phyloP scores from a whole-genome alignment of 768 basidiomycete genomes.

The Tricholoma saponaceum region DNA sequence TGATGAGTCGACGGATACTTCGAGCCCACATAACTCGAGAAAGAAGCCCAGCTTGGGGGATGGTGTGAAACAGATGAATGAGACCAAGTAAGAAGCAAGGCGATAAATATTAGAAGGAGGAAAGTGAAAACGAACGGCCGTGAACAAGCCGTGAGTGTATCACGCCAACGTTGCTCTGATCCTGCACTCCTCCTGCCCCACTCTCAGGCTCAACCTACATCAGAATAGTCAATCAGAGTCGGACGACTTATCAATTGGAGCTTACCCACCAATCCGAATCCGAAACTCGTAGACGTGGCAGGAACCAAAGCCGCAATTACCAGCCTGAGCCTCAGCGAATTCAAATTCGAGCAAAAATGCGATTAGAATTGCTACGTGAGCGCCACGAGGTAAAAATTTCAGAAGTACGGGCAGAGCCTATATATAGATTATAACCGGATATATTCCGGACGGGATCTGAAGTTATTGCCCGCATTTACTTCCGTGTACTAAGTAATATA shows the following conservation, averaged over 20 bases:
- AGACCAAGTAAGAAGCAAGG: background rate
- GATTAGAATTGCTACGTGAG: background rate
- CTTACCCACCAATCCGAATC: no score
- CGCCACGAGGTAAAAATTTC: background rate
- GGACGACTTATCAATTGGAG: no score
- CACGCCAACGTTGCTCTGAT: background rate
- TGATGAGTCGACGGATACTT: background rate
- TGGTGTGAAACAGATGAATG: constrained; percentile 8
- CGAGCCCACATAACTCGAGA: constrained; percentile 5
- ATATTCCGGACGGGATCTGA: background rate
- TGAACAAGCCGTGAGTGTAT: background rate
- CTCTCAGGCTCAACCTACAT: no score
- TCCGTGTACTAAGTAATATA: no score
- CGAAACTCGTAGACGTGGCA: background rate
- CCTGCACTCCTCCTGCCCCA: background rate
- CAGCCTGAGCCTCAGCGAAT: no score
- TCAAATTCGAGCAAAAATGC: background rate
- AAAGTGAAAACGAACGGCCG: no score
- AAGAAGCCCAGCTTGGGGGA: constrained; percentile 15
- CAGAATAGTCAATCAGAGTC: no score
- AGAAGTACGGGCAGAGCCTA: background rate
- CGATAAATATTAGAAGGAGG: no score
- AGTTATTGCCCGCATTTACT: no score
- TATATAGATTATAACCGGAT: background rate
- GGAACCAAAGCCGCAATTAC: background rate